Evolutionary conservation across 2,329 filamentous ascomycete species (phyloP), one percentile per base, ranked within the genome.

Genomic region (Xylaria sp.): DNA sequence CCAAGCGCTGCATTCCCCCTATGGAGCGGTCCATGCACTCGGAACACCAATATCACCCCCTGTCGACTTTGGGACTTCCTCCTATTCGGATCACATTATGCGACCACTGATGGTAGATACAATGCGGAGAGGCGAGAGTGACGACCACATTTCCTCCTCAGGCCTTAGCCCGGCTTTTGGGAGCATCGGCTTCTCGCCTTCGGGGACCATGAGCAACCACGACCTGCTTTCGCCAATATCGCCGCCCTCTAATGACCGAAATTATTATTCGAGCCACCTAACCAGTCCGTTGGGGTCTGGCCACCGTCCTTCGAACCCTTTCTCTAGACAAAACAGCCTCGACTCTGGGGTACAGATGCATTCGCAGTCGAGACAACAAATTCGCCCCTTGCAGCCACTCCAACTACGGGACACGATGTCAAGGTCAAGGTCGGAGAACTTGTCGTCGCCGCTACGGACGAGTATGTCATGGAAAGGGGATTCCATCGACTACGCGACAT

Each of bases 21-120:
- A 88, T 58, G 85, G 85, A 8, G 84, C 85, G 5, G 80, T 84
- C 4, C 80, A 82, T 61, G 76, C 76, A 20, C 67, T 84, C 11
- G 77, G 76, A 21, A 71, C 76, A 1, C 75, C 79, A 2, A 70
- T 82, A 39, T 68, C 78, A 1, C 77, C 80, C 19, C 74, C 79
- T 0, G 75, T 78, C 18, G 78, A 82, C 39, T 78, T 80, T 59
- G 72, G 72, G 4, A 71, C 66, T 17, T 75, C 79, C 24, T 73
- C 77, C 2, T 86, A 84, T 64, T 72, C 77, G 5, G 81, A 84
- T 57, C 84, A 84, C 52, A 84, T 87, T 73, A 83, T 87, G 74
- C 79, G 87, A 26, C 85, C 88, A 2, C 68, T 91, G 58, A 85
- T 89, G 73, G 79, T 90, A 20, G 88, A 91, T 63, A 82, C 81